Percentiles rank a stretch among this genome's conserved stretches.
phyloP scores from a whole-genome alignment of 192 early-diverging fungal species.

The Gigaspora rosea region DNA sequence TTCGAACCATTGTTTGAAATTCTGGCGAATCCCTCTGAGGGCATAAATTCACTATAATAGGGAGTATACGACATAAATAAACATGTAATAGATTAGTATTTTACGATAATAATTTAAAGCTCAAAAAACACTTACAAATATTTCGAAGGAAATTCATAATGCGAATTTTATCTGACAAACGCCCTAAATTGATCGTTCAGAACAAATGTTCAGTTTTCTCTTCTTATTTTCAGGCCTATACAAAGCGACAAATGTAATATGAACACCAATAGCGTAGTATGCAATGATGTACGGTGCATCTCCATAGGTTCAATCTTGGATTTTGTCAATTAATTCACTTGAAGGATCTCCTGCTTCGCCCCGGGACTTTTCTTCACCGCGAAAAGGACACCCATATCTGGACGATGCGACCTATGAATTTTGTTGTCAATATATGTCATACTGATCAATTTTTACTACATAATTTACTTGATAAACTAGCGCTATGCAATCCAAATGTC shows the following conservation, averaged over 20 bases:
- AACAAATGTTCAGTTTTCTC: constrained; percentile 17
- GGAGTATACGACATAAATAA: constrained; percentile 31
- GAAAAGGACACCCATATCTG: constrained; percentile 21
- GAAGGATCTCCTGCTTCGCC: background rate
- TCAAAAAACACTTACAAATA: constrained; percentile 20
- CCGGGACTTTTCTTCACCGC: constrained; percentile 13
- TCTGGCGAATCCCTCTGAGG: constrained; percentile 8
- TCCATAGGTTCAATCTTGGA: constrained; percentile 21
- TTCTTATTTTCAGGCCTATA: constrained; percentile 6
- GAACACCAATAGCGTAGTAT: constrained; percentile 20
- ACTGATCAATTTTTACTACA: background rate
- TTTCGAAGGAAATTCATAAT: constrained; percentile 25
- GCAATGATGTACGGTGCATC: constrained; percentile 9
- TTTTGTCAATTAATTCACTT: constrained; percentile 24
- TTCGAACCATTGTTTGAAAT: background rate
- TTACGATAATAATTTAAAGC: constrained; percentile 7
- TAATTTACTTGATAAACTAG: constrained; percentile 7
- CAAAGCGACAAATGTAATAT: constrained; percentile 16
- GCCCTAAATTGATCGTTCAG: constrained; percentile 16
- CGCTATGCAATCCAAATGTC: constrained; percentile 12
- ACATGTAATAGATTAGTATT: constrained; percentile 4
- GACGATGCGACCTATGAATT: constrained; percentile 13
- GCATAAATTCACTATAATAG: constrained; percentile 21
- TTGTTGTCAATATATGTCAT: background rate
- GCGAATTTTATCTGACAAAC: constrained; percentile 26